These are phyloP conservation scores for Fusarium nematophilum DNA, from an alignment of 2,329 filamentous ascomycete genomes.

Conservation along the genomic window DNA sequence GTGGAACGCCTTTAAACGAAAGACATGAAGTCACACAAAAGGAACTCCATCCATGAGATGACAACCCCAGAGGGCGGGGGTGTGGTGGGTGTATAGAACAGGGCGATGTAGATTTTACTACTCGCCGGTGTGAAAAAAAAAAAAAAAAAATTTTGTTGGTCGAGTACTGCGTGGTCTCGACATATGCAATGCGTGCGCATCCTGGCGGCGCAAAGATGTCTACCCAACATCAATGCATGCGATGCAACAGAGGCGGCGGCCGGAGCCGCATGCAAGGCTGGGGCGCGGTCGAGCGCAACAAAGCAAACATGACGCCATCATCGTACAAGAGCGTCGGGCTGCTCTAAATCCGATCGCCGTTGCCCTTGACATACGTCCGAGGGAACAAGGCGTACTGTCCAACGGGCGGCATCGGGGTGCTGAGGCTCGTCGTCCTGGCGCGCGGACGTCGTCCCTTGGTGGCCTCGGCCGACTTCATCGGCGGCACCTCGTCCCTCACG, in stretches of 20 bases:
- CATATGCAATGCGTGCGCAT: constrained; percentile 3
- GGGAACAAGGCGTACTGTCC: constrained; percentile 62
- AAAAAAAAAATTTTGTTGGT: constrained; percentile 10
- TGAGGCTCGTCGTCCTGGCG: constrained; percentile 60
- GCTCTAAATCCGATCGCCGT: constrained; percentile 48
- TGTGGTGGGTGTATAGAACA: constrained; percentile 7
- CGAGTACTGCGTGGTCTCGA: background rate
- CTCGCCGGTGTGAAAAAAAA: constrained; percentile 3
- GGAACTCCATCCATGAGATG: constrained; percentile 19
- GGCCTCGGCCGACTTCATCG: constrained; percentile 47
- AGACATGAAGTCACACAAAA: constrained; percentile 27
- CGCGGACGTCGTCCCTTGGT: constrained; percentile 51
- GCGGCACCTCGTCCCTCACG: constrained; percentile 44
- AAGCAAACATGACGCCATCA: constrained; percentile 22
- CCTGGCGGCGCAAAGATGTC: background rate
- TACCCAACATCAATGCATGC: background rate
- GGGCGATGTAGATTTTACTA: constrained; percentile 4
- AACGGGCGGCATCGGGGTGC: constrained; percentile 55
- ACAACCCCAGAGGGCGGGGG: background rate
- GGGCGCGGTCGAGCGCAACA: constrained; percentile 11
- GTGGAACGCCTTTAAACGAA: constrained; percentile 16
- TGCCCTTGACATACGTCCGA: constrained; percentile 47
- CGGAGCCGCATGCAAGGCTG: constrained; percentile 16
- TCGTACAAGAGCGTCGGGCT: background rate
- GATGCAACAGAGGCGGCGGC: constrained; percentile 5